A percentile compares a stretch with the other conserved stretches of the same genome.
Evolutionary conservation across 805 yeast genomes (phyloP).

Genomic region (Deakozyma indianensis): DNA sequence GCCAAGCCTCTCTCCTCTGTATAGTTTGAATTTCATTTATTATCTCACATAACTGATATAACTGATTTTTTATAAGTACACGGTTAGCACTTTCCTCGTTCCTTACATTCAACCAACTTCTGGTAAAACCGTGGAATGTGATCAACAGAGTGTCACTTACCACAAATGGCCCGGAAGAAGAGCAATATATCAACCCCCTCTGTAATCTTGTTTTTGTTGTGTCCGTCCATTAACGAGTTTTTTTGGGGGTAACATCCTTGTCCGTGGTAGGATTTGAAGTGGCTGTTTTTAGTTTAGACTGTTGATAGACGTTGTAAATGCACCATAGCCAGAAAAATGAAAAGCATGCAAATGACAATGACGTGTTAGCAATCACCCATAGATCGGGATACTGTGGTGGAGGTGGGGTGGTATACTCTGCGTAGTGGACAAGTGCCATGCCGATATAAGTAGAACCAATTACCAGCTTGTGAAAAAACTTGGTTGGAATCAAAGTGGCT

Average conservation of each 20-base stretch:
- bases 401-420: conserved; percentile 45
- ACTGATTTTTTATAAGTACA: neutral
- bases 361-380: conserved; percentile 66
- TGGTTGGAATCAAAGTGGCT: conserved; percentile 33
- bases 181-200: neutral
- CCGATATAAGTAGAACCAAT: conserved; percentile 40
- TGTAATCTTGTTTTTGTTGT: neutral
- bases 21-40: no score
- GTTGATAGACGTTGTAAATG: conserved; percentile 34
- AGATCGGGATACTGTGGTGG: conserved; percentile 53
- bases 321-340: conserved; percentile 72
- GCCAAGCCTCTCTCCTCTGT: no score
- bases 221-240: neutral
- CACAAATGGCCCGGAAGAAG: neutral
- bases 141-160: neutral
- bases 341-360: conserved; percentile 66
- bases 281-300: neutral
- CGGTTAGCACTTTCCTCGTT: neutral
- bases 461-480: conserved; percentile 33
- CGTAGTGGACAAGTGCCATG: conserved; percentile 34
- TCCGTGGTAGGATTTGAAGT: neutral
- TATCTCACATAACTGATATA: neutral
- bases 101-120: neutral
- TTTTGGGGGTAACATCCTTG: neutral
- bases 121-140: neutral